A percentile compares a stretch with the other conserved stretches of the same genome.
These are phyloP conservation scores for Hygrocybe coccinea DNA, from an alignment of 768 basidiomycete species.

Conservation along the genomic window DNA sequence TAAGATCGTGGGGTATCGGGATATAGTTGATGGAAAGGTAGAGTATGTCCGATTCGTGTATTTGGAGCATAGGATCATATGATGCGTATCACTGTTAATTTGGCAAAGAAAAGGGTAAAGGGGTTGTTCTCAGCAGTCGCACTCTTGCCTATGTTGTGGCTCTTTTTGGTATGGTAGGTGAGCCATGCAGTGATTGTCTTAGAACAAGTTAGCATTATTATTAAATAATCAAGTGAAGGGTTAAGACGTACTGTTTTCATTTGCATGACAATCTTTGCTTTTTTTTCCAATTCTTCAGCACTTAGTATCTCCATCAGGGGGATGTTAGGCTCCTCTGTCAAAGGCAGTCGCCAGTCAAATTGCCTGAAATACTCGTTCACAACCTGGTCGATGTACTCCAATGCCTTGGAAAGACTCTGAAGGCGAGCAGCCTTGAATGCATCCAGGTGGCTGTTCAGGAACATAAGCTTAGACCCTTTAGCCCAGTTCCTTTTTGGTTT, in stretches of 20 bases:
- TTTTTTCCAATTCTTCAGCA: not conserved
- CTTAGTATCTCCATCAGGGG: not conserved
- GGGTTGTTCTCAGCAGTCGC: not conserved
- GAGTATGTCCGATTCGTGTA: too few species aligned
- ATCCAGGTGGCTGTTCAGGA: not conserved
- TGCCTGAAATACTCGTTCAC: constrained; percentile 5
- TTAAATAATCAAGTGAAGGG: not conserved
- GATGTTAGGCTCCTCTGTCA: not conserved
- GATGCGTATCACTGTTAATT: too few species aligned
- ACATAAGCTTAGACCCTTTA: not conserved
- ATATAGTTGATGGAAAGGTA: too few species aligned
- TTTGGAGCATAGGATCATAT: too few species aligned
- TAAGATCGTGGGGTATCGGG: too few species aligned
- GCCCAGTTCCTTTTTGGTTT: constrained; percentile 4
- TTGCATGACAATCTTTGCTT: not conserved
- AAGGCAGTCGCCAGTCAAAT: constrained; percentile 2
- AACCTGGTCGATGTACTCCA: not conserved
- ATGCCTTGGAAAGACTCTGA: not conserved
- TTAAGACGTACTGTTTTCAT: not conserved
- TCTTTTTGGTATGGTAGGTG: not conserved
- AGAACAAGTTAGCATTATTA: not conserved
- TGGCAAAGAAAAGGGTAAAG: not conserved
- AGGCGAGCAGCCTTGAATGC: not conserved
- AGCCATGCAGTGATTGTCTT: not conserved
- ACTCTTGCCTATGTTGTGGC: not conserved